Percentiles rank a stretch among this genome's conserved stretches.
phyloP scores from a whole-genome alignment of 176 grass and related monocot genomes.

The Alloteropsis semialata region DNA sequence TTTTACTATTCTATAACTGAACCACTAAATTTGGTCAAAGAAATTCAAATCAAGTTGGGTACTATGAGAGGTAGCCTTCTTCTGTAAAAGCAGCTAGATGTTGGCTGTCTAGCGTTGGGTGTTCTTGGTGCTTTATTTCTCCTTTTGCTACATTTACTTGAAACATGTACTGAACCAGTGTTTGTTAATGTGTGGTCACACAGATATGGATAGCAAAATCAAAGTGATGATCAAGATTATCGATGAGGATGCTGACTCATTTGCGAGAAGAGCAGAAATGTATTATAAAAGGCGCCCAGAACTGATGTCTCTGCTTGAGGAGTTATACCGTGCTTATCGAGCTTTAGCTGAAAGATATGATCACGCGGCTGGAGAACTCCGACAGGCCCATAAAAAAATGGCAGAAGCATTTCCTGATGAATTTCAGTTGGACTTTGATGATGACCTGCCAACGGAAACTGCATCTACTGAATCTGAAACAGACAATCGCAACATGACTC shows the following conservation, averaged over 20 bases:
- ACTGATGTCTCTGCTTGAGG: conserved; percentile 90
- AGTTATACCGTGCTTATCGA: conserved; percentile 93
- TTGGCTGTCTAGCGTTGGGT: not conserved
- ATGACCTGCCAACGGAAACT: conserved; percentile 63
- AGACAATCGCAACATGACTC: conserved; percentile 49
- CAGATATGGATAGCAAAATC: conserved; percentile 91
- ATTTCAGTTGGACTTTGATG: conserved; percentile 61
- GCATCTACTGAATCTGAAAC: conserved; percentile 37
- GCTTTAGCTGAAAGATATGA: conserved; percentile 94
- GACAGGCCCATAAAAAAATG: conserved; percentile 78
- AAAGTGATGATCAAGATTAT: conserved; percentile 98
- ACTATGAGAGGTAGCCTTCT: not conserved
- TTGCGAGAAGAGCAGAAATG: conserved; percentile 96
- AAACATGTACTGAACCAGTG: conserved; percentile 5
- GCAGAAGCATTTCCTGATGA: conserved; percentile 93
- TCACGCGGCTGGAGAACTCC: conserved; percentile 82
- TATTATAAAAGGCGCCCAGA: conserved; percentile 90
- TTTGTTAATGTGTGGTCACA: conserved; percentile 19
- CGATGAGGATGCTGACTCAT: conserved; percentile 97
- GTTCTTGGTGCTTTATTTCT: conserved; percentile 1
- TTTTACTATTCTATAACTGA: not conserved
- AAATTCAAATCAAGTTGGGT: not conserved
- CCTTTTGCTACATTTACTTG: conserved; percentile 1
- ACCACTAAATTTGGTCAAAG: not conserved
- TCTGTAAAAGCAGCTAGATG: not conserved